These are phyloP conservation scores for Ilyonectria destructans DNA, from an alignment of 2,329 filamentous ascomycete species.

Conservation along the genomic window DNA sequence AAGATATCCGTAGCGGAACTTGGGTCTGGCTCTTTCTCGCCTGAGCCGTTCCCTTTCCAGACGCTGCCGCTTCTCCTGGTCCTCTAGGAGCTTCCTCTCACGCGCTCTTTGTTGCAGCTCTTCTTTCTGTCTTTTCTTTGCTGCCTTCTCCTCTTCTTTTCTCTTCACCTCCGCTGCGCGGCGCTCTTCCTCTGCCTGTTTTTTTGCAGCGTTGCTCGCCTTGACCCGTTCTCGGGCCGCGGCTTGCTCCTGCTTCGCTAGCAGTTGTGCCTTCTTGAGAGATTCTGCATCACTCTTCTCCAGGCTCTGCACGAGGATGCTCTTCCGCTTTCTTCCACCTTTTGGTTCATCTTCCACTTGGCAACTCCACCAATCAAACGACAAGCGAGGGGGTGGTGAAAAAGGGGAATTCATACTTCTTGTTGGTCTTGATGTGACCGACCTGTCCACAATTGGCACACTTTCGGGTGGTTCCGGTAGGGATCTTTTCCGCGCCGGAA, in stretches of 20 bases:
- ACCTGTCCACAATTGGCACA: constrained; percentile 98
- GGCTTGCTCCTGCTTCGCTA: constrained; percentile 37
- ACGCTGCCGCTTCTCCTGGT: constrained; percentile 34
- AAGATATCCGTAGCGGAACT: constrained; percentile 39
- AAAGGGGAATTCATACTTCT: constrained; percentile 78
- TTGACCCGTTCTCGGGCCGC: constrained; percentile 29
- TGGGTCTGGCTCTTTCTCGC: constrained; percentile 40
- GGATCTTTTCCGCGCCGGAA: constrained; percentile 64
- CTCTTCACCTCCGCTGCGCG: constrained; percentile 37
- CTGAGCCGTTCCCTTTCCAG: constrained; percentile 37
- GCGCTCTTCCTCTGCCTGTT: constrained; percentile 38
- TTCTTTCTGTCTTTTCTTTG: constrained; percentile 36
- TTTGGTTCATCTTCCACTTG: constrained; percentile 34
- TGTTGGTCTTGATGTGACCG: constrained; percentile 99
- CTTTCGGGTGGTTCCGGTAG: constrained; percentile 84
- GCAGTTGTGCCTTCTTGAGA: constrained; percentile 23
- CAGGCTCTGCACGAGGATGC: constrained; percentile 40
- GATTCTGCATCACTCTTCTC: constrained; percentile 44
- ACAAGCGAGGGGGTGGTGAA: constrained; percentile 49
- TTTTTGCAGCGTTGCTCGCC: constrained; percentile 34
- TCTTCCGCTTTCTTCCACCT: constrained; percentile 40
- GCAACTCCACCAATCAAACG: constrained; percentile 56
- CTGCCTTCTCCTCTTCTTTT: constrained; percentile 36
- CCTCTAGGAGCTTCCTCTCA: constrained; percentile 33
- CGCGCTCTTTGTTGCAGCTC: constrained; percentile 37